Percentiles rank a stretch among this genome's conserved stretches.
phyloP scores from a whole-genome alignment of 495 filamentous ascomycete genomes.

The Letharia columbiana region DNA sequence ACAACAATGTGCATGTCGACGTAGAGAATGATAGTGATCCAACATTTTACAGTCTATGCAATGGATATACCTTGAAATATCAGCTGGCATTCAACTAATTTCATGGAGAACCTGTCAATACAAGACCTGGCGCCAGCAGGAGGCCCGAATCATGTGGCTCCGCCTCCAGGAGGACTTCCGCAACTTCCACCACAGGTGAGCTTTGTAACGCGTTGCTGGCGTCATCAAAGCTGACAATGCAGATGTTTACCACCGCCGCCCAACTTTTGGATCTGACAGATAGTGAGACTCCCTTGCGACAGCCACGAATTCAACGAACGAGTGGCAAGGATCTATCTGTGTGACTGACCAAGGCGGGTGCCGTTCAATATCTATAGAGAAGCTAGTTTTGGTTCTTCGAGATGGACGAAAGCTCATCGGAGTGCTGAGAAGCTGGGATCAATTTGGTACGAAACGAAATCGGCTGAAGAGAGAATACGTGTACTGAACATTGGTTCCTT shows the following conservation, averaged over 20 bases:
- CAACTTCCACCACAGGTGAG: constrained; percentile 39
- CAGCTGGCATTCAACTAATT: not conserved
- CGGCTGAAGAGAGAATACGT: not conserved
- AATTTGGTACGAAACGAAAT: constrained; percentile 62
- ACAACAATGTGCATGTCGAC: not conserved
- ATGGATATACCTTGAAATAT: constrained; percentile 11
- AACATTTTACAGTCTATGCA: not conserved
- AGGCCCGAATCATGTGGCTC: constrained; percentile 23
- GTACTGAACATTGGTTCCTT: not conserved
- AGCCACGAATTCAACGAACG: not conserved
- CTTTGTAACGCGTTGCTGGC: constrained; percentile 31
- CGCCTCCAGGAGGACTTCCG: constrained; percentile 33
- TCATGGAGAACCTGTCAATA: constrained; percentile 26
- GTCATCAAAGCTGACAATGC: constrained; percentile 47
- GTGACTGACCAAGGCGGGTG: constrained; percentile 12
- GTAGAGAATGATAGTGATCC: not conserved
- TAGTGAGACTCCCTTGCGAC: constrained; percentile 52
- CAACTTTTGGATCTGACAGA: constrained; percentile 93
- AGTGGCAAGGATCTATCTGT: not conserved
- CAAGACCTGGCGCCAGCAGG: constrained; percentile 20
- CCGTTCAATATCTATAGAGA: constrained; percentile 52
- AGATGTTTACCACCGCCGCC: constrained; percentile 98
- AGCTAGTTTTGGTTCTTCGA: constrained; percentile 78
- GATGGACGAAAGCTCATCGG: constrained; percentile 92
- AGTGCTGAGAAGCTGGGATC: constrained; percentile 92